Base-by-base conservation (phyloP, 2,329 filamentous ascomycete species). In the Geosmithia putterillii region DNA sequence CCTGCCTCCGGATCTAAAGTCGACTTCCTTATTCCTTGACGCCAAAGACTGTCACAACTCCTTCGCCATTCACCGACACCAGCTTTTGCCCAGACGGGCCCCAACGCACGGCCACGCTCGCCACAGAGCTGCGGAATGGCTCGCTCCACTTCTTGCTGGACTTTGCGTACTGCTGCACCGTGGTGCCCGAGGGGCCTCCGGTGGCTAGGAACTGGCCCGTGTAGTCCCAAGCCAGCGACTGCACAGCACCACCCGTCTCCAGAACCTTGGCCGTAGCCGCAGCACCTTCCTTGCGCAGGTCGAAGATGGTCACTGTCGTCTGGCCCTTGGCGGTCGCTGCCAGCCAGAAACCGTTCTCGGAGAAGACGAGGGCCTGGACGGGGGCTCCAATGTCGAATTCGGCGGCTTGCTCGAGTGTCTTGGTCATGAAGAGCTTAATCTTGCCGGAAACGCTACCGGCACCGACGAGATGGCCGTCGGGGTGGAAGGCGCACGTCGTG, bases 281-380 rank as follows among this genome's bases (percentile, higher is more conserved):
- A 51, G 86, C 88, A 47, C 90, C 83, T 52, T 95, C 80, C 65
- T 94, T 95, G 53, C 92, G 82, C 47, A 98, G 72, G 61, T 96
- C 90, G 71, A 94, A 96, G 44, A 96, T 79, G 9, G 85, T 85
- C 34, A 95, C 81, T 20, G 73, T 81, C 19, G 79, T 84, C 50
- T 88, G 85, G 23, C 79, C 81, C 60, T 87, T 81, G 46, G 83
- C 79, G 7, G 82, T 81, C 5, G 87, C 84, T 2, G 90, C 90
- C 50, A 98, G 81, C 86, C 89, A 96, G 54, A 86, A 95, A 20
- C 92, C 92, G 53, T 98, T 98, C 62, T 98, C 92, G 0, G 89
- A 95, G 64, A 98, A 98, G 46, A 76, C 73, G 36, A 98, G 66
- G 10, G 79, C 76, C 53, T 85, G 78, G 3, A 95, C 74, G 0